A percentile compares a stretch with the other conserved stretches of the same genome.
Evolutionary conservation across 768 basidiomycete genomes (phyloP).

Genomic region (Guyanaporus albipodus): DNA sequence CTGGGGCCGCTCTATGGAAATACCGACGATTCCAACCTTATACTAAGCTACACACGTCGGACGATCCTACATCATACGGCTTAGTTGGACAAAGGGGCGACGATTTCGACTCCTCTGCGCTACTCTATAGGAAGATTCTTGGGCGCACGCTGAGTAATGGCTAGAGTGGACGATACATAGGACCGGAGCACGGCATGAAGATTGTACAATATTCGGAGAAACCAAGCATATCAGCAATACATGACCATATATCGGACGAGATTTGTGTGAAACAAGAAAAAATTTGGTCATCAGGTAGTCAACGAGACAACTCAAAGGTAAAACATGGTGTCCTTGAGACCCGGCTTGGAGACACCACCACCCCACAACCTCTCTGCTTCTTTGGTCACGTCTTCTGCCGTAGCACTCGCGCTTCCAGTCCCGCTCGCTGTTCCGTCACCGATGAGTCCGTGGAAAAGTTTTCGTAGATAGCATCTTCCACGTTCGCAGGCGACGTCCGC

Average conservation of each 20-base stretch:
- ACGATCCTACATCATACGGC: too few relatives aligned
- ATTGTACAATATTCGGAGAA: neutral
- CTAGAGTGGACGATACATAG: too few relatives aligned
- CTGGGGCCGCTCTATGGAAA: neutral
- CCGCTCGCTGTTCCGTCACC: slow-evolving; percentile 27
- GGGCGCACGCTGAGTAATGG: neutral
- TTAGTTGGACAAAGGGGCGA: too few relatives aligned
- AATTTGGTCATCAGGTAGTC: neutral
- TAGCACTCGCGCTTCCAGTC: slow-evolving; percentile 33
- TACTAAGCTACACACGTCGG: neutral
- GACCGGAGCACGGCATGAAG: neutral
- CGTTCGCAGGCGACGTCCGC: slow-evolving; percentile 52
- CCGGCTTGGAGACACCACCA: slow-evolving; percentile 44
- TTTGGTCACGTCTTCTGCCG: slow-evolving; percentile 46
- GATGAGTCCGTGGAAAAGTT: slow-evolving; percentile 39
- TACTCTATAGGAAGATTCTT: neutral
- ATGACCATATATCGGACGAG: neutral
- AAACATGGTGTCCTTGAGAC: slow-evolving; percentile 69
- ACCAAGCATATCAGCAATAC: neutral
- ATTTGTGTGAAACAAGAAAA: neutral
- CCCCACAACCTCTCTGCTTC: slow-evolving; percentile 59
- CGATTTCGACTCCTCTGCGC: too few relatives aligned
- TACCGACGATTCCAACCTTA: slow-evolving; percentile 7
- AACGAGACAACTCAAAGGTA: slow-evolving; percentile 47
- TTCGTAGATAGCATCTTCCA: slow-evolving; percentile 49